Evolutionary conservation across 495 filamentous ascomycete genomes (phyloP), one percentile per base, ranked within the genome.

Genomic region (Polyplosphaeria fusca): DNA sequence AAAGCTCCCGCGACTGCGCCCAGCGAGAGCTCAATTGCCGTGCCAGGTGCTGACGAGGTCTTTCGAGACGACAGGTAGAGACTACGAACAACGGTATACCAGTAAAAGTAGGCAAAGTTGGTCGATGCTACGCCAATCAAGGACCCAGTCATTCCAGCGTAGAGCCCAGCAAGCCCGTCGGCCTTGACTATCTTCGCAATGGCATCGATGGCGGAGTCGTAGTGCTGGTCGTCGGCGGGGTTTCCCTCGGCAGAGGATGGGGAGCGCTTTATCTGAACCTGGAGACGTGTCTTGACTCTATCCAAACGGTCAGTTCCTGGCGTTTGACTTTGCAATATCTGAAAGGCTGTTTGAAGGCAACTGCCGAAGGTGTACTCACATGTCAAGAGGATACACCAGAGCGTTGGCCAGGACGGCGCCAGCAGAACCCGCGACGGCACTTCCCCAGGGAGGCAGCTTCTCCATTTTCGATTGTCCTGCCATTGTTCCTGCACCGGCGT

Each of bases 61-160:
- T 79, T 81, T 55, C 79, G 78, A 27, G 81, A 86, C 26, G 82
- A 80, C 68, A 91, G 73, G 69, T 96, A 97, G 32, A 96, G 73
- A 12, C 80, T 82, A 39, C 93, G 86, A 13, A 96, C 89, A 16
- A 90, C 70, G 19, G 89, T 91, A 72, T 99, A 97, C 93, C 93
- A 99, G 77, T 97, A 99, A 68, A 99, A 99, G 73, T 99, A 99
- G 56, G 93, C 93, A 68, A 99, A 99, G 69, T 99, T 99, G 52
- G 91, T 97, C 13, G 91, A 96, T 5, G 89, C 92, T 13, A 97
- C 94, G 39, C 93, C 93, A 16, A 96, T 73, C 11, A 99, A 77
- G 5, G 89, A 82, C 16, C 94, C 91, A 43, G 79, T 73, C 67
- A 99, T 91, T 44, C 93, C 93, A 39, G 87, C 83, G 67, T 97